Base-by-base conservation (phyloP, 345 rosid species). In the Sisymbrium irio region DNA sequence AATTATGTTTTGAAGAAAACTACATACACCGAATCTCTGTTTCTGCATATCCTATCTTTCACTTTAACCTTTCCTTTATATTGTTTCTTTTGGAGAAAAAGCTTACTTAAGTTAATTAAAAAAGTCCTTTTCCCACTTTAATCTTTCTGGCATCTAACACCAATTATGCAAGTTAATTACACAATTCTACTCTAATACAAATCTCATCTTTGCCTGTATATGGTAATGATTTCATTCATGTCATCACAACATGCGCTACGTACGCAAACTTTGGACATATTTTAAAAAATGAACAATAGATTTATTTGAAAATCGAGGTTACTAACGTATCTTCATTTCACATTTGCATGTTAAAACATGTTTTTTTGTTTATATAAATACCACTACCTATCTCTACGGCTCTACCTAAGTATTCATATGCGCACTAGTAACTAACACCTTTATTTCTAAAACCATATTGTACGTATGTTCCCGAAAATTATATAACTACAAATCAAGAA, bases 1-100 rank as follows among this genome's bases (percentile, higher is more conserved):
- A 6, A 13, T 7, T 19, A 22, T 41, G 32, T 42, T 58, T 11
- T 15, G 5, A 17, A n/a, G 12, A 15, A 71, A 49, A 49, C 42
- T 61, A 42, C 13, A 60, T 56, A 36, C 7, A 61, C 41, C 56
- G 46, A 53, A 68, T 68, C 50, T 42, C 5, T 68, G 49, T 61
- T 27, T 53, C 20, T 53, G 30, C 40, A 53, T 42, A 67, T 50
- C 55, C 35, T 67, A 59, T 33, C 41, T 50, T 51, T 51, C 32
- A 20, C 69, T 75, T 75, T 68, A 75, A 42, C 27, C 15, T 20
- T 69, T 67, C 63, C 15, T 62, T 63, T 46, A 56, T 36, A 44
- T 56, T 41, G 39, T 62, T 33, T 69, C 58, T 69, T 76, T 69
- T 44, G 15, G 33, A 62, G 69, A 42, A 67, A 74, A 76, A 76